Evolutionary conservation across 139 green algal species (phyloP), one percentile per base, ranked within the genome.

Genomic region (Chlamydomonas sphaeroides): DNA sequence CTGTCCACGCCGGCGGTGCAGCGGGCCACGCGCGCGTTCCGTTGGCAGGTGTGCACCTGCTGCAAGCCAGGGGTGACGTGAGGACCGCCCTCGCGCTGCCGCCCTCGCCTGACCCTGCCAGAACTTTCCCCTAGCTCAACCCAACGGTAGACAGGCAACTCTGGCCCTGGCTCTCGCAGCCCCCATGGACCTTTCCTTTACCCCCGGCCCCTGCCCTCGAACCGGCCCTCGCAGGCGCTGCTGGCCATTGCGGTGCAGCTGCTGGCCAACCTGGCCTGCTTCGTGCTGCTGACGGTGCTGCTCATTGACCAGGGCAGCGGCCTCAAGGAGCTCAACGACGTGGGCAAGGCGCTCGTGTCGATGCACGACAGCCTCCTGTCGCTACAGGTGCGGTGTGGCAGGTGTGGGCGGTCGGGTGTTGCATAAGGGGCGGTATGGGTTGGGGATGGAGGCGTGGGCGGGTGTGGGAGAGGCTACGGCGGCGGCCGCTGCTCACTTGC

Each of bases 271-370:
- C 63, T 83, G 42, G 45, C 33, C 15, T 83, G 76, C 35, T 83
- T 83, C 42, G 63, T 83, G 76, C 62, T 73, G 76, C 76, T 83
- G 38, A 83, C 76, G 32, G 62, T 83, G 76, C 62, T 83, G 62
- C 33, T 70, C 33, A 36, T 74, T 7, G 61, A 53, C n/a, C 74
- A 81, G 74, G 63, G 41, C 11, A 41, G 32, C 0, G 61, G n/a
- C 10, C 41, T 81, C 5, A 51, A 33, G 74, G 74, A 81, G 42
- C 41, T 81, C 26, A 53, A 81, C 61, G 61, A 63, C 14, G 61
- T 72, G 61, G 61, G 74, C 38, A 49, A 81, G 61, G 74, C 74
- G n/a, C 30, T 62, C 28, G 42, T 71, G 39, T 45, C 74, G 17
- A 49, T 11, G 15, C 74, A 81, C 56, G 74, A 81, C 59, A 42